These are phyloP conservation scores for Dactylellina parvicollis DNA, from an alignment of 2,329 filamentous ascomycete genomes.

Conservation along the genomic window DNA sequence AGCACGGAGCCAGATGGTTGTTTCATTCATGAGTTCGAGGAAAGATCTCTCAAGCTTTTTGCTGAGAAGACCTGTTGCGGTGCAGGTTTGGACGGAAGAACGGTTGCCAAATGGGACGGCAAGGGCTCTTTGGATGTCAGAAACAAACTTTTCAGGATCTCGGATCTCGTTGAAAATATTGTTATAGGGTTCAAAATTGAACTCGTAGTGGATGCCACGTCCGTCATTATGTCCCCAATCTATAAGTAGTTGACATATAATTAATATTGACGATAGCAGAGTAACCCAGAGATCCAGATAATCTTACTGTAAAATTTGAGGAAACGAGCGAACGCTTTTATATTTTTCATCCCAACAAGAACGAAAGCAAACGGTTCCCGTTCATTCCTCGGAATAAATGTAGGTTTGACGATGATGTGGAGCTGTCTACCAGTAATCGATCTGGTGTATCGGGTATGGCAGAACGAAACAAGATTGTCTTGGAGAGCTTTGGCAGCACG, in stretches of 20 bases:
- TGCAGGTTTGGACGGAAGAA: slow-evolving; percentile 18
- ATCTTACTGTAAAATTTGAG: slow-evolving; percentile 29
- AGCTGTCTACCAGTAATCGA: slow-evolving; percentile 40
- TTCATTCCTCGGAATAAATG: background rate
- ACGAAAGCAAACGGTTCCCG: slow-evolving; percentile 22
- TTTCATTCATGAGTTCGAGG: slow-evolving; percentile 13
- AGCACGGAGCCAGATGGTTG: slow-evolving; percentile 12
- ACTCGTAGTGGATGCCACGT: slow-evolving; percentile 27
- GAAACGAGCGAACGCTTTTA: slow-evolving; percentile 19
- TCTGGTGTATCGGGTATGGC: slow-evolving; percentile 10
- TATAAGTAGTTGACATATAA: background rate
- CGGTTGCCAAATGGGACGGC: background rate
- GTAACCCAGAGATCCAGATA: background rate
- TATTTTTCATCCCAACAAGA: slow-evolving; percentile 16
- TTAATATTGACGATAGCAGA: background rate
- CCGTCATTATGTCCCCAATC: slow-evolving; percentile 35
- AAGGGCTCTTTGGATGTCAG: background rate
- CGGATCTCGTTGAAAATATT: background rate
- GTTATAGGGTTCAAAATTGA: slow-evolving; percentile 26
- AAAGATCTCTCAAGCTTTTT: background rate
- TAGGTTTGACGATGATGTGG: slow-evolving; percentile 29
- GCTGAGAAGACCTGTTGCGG: slow-evolving; percentile 11
- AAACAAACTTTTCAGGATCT: background rate
- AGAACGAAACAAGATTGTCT: background rate
- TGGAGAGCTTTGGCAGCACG: background rate